Evolutionary conservation across 2,329 filamentous ascomycete species (phyloP).

Genomic region (Aspergillus sp.): DNA sequence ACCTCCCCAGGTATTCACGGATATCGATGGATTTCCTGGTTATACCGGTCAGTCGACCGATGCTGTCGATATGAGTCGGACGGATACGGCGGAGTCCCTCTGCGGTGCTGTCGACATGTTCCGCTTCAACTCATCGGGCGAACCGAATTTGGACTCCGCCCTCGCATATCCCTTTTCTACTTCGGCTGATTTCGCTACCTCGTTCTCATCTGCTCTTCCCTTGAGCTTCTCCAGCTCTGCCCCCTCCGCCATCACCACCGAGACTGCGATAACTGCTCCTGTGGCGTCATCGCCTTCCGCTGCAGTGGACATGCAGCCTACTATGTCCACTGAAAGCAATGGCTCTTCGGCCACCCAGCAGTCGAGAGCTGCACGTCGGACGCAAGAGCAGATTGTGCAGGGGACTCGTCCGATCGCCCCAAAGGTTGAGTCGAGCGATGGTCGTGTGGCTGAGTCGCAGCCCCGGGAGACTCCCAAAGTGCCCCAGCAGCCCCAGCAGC

Average conservation of each 20-base stretch:
- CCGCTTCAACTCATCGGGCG: slow-evolving; percentile 35
- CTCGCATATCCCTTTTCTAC: slow-evolving; percentile 23
- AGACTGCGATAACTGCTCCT: slow-evolving; percentile 6
- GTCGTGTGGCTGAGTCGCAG: slow-evolving; percentile 19
- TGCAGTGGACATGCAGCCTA: slow-evolving; percentile 46
- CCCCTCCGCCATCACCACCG: slow-evolving; percentile 25
- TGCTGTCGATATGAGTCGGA: slow-evolving; percentile 40
- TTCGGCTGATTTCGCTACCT: slow-evolving; percentile 15
- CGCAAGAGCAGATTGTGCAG: slow-evolving; percentile 44
- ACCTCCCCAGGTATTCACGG: slow-evolving; percentile 7
- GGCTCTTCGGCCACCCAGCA: slow-evolving; percentile 37
- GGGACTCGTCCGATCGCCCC: slow-evolving; percentile 46
- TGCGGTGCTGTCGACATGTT: slow-evolving; percentile 40
- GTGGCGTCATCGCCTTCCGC: slow-evolving; percentile 30
- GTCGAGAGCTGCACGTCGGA: slow-evolving; percentile 41
- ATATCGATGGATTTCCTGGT: slow-evolving; percentile 12
- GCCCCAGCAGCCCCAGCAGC: slow-evolving; percentile 4
- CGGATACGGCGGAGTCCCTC: slow-evolving; percentile 39
- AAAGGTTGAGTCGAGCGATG: slow-evolving; percentile 33
- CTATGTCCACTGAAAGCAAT: slow-evolving; percentile 43
- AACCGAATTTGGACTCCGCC: slow-evolving; percentile 27
- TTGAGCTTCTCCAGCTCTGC: slow-evolving; percentile 31
- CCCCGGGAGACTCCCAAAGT: neutral
- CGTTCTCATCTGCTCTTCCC: slow-evolving; percentile 12
- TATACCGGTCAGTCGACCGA: slow-evolving; percentile 20